phyloP scores from a whole-genome alignment of 805 yeast genomes.

The Saccharomycopsis synnaedendra region DNA sequence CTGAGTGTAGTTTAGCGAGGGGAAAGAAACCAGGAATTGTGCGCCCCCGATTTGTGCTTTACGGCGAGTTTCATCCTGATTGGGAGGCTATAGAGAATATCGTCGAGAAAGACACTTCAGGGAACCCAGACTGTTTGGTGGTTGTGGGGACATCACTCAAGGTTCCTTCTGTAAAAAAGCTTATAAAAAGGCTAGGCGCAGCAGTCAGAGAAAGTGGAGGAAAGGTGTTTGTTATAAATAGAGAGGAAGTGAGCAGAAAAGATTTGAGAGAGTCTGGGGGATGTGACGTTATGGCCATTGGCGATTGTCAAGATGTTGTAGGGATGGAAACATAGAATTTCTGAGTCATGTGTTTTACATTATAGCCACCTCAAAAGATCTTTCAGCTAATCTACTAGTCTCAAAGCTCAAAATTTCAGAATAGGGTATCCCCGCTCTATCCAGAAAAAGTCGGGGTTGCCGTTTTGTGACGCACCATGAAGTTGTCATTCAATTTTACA shows the following conservation, averaged over 20 bases:
- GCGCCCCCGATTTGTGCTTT: conserved; percentile 56
- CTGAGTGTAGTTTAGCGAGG: conserved; percentile 48
- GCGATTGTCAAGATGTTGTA: conserved; percentile 43
- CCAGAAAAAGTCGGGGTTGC: too few species aligned
- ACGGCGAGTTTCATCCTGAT: conserved; percentile 77
- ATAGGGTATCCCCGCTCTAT: too few species aligned
- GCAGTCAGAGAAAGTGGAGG: conserved; percentile 27
- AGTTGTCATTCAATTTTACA: too few species aligned
- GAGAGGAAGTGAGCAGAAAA: not conserved
- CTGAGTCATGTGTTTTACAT: too few species aligned
- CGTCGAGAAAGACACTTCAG: conserved; percentile 50
- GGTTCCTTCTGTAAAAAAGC: conserved; percentile 60
- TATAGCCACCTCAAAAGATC: too few species aligned
- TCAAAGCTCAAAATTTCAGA: too few species aligned
- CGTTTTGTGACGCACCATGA: too few species aligned
- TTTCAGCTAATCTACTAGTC: too few species aligned
- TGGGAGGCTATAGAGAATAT: conserved; percentile 78
- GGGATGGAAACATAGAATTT: too few species aligned
- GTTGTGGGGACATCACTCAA: conserved; percentile 80
- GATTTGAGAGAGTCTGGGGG: conserved; percentile 35
- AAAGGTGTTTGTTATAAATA: not conserved
- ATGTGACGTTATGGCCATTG: conserved; percentile 44
- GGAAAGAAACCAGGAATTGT: conserved; percentile 46
- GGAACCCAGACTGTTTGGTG: conserved; percentile 61
- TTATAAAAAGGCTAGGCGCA: conserved; percentile 34